Percentiles rank a stretch among this genome's conserved stretches.
These are phyloP conservation scores for Mycena capillaripes DNA, from an alignment of 768 basidiomycete genomes.

Conservation along the genomic window DNA sequence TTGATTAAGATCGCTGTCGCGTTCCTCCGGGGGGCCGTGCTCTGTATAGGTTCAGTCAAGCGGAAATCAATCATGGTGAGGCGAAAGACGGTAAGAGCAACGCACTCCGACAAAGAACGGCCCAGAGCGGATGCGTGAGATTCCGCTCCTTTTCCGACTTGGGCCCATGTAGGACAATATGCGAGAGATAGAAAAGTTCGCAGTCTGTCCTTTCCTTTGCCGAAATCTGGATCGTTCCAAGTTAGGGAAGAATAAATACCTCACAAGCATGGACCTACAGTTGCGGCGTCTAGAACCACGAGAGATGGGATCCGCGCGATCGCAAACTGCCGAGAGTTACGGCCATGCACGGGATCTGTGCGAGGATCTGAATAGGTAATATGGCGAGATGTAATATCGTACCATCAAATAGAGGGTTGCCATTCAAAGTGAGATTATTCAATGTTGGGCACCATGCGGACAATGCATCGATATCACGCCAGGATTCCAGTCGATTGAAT, in stretches of 20 bases:
- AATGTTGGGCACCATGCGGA: constrained; percentile 78
- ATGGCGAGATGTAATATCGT: constrained; percentile 24
- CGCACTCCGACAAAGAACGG: constrained; percentile 73
- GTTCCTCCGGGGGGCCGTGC: constrained; percentile 67
- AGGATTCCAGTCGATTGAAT: constrained; percentile 68
- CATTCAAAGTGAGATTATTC: constrained; percentile 68
- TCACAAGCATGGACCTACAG: constrained; percentile 56
- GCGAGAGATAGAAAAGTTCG: constrained; percentile 87
- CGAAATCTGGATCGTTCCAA: constrained; percentile 65
- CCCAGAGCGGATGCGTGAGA: constrained; percentile 76
- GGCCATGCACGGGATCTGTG: constrained; percentile 53
- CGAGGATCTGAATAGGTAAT: neutral
- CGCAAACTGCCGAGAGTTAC: constrained; percentile 68
- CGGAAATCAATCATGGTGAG: constrained; percentile 16
- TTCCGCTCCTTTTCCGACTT: constrained; percentile 57
- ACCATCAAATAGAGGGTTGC: constrained; percentile 78
- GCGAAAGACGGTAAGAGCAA: constrained; percentile 19
- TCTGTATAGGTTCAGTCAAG: constrained; percentile 52
- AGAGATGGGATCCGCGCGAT: constrained; percentile 81
- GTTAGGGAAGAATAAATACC: neutral
- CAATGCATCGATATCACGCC: constrained; percentile 77
- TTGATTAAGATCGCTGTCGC: constrained; percentile 45
- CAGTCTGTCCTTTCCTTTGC: constrained; percentile 81
- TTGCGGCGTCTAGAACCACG: constrained; percentile 71
- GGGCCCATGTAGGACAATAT: constrained; percentile 64